Percentiles rank a stretch among this genome's conserved stretches.
Evolutionary conservation across 768 basidiomycete genomes (phyloP).

Genomic region (Dentipellis sp.): DNA sequence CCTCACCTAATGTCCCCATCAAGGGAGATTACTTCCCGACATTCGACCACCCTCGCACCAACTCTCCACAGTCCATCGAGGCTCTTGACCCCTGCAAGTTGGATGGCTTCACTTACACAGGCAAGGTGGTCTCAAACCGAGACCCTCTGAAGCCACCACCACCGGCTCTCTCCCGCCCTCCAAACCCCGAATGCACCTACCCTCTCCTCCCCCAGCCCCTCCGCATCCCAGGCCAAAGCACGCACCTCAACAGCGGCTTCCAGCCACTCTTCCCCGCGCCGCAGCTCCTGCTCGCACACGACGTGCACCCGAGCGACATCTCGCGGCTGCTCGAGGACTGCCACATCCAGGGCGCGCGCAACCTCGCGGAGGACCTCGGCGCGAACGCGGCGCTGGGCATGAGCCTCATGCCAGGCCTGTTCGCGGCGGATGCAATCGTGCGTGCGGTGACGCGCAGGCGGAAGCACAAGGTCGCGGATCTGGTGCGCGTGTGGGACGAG

Average conservation of each 20-base stretch:
- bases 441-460: not conserved
- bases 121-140: not conserved
- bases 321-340: not conserved
- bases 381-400: slow-evolving; percentile 2
- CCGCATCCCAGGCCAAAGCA: not conserved
- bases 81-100: not conserved
- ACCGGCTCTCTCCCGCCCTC: not conserved
- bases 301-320: not conserved
- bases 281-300: not conserved
- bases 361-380: slow-evolving; percentile 6
- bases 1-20: too few relatives aligned
- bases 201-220: not conserved
- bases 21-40: too few relatives aligned
- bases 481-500: not conserved
- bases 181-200: not conserved
- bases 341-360: slow-evolving; percentile 1
- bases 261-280: not conserved
- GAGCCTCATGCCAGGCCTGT: slow-evolving; percentile 4
- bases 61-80: too few relatives aligned
- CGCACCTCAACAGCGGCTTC: not conserved
- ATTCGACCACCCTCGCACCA: too few relatives aligned
- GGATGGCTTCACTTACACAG: not conserved
- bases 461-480: not conserved
- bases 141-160: not conserved
- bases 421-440: not conserved